phyloP scores from a whole-genome alignment of 1,284 basidiomycete species.

The Thelephora terrestris region DNA sequence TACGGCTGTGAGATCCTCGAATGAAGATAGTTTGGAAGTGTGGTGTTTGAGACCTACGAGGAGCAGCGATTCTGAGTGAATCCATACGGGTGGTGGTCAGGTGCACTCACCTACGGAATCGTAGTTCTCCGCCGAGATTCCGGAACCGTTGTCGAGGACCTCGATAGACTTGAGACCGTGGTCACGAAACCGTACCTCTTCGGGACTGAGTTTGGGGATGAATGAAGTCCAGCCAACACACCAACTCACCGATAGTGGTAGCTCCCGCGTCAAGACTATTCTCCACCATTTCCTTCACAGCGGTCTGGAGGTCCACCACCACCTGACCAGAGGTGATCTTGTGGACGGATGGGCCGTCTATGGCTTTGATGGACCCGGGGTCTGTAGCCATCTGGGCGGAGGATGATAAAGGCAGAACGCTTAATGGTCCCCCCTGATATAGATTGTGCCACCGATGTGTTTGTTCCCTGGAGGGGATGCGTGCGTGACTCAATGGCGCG shows the following conservation, averaged over 20 bases:
- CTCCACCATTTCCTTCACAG: constrained; percentile 94
- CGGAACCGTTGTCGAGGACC: constrained; percentile 88
- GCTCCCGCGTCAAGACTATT: constrained; percentile 93
- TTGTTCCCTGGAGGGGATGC: no score
- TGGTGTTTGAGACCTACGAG: constrained; percentile 78
- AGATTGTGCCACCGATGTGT: no score
- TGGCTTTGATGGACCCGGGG: constrained; percentile 35
- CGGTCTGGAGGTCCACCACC: constrained; percentile 86
- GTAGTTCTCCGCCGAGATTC: constrained; percentile 74
- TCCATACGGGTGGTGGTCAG: background rate
- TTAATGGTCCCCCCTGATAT: no score
- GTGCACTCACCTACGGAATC: constrained; percentile 58
- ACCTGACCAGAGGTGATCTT: constrained; percentile 91
- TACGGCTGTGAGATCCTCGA: constrained; percentile 67
- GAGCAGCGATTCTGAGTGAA: constrained; percentile 3
- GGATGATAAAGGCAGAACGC: no score
- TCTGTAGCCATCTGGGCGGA: background rate
- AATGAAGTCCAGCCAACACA: background rate
- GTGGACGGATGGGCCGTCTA: constrained; percentile 73
- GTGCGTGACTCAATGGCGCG: no score
- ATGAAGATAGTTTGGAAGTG: constrained; percentile 84
- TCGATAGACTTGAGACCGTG: constrained; percentile 83
- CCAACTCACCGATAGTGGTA: constrained; percentile 67
- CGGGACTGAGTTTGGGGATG: background rate
- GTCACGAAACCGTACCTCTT: constrained; percentile 88